Evolutionary conservation across 371 early-diverging fungal genomes (phyloP), one percentile per base, ranked within the genome.

Genomic region (Globomyces sp.): DNA sequence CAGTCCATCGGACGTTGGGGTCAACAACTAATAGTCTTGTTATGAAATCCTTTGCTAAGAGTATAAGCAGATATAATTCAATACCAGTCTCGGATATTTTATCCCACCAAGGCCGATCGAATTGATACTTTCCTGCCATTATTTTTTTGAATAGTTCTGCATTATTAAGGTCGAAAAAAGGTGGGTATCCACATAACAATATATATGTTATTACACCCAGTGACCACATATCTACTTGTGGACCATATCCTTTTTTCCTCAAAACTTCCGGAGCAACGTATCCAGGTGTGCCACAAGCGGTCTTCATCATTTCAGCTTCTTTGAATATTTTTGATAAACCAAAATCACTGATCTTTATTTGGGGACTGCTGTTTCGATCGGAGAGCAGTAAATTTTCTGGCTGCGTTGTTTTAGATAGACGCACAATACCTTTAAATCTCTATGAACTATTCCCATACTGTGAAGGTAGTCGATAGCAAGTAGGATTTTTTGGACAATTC

Each of bases 181-280:
- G 94, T 57, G 93, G 94, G 72, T 90, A 92, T 0, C 94, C 96
- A 65, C 92, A 91, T 9, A 94, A 79, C 72, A 94, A 74, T 1
- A 92, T 91, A 67, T 94, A 95, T 3, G 94, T 82, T 52, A 95
- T 92, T 72, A 93, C 94, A 45, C 96, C 96, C 52, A 94, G 82
- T 11, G 94, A 91, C 96, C 96, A 95, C 87, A 93, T 88, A 74
- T 95, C 95, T 6, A 94, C 94, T 62, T 84, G 81, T 44, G 83
- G 85, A 49, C 84, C 86, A 70, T 94, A 92, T 2, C 84, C 75
- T 13, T 85, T 77, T 11, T 71, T 62, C 48, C 71, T 73, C 65
- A 97, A 72, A 2, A 97, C 84, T 72, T 98, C 98, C 0, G 96
- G 96, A 0, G 98, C 63, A 36, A 78, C 69, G 77, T 98, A 98